Evolutionary conservation across 495 filamentous ascomycete genomes (phyloP).

Genomic region (Aspergillus egyptiacus): DNA sequence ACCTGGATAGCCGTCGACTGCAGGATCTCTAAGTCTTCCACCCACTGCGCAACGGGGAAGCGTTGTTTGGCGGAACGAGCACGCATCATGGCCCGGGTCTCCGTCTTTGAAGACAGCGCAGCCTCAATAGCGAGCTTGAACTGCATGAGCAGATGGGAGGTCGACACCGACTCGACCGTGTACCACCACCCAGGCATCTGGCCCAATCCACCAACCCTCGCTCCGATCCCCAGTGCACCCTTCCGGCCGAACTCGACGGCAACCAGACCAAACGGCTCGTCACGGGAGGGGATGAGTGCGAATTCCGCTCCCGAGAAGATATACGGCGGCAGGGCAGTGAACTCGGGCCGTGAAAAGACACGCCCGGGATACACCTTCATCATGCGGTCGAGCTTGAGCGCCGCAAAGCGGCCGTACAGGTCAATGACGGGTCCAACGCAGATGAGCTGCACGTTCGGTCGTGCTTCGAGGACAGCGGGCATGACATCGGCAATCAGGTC

Average conservation of each 20-base stretch:
- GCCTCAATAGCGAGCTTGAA: conserved; percentile 63
- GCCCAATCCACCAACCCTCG: conserved; percentile 57
- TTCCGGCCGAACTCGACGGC: conserved; percentile 77
- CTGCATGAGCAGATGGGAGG: conserved; percentile 62
- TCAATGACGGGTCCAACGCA: conserved; percentile 70
- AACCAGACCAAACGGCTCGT: conserved; percentile 73
- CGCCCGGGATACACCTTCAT: conserved; percentile 67
- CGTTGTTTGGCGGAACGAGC: conserved; percentile 68
- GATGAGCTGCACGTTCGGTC: conserved; percentile 61
- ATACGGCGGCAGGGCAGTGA: conserved; percentile 65
- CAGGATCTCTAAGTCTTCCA: conserved; percentile 56
- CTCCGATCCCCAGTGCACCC: conserved; percentile 69
- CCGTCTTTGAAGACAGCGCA: conserved; percentile 54
- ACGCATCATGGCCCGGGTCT: conserved; percentile 60
- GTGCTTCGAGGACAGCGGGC: conserved; percentile 61
- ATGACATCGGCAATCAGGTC: conserved; percentile 74
- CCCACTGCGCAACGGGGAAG: conserved; percentile 68
- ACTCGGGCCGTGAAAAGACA: conserved; percentile 70
- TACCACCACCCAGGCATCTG: conserved; percentile 78
- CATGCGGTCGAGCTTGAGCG: conserved; percentile 61
- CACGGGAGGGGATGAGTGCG: conserved; percentile 69
- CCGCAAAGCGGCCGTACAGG: conserved; percentile 71
- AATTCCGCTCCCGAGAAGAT: conserved; percentile 77
- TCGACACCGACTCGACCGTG: conserved; percentile 60
- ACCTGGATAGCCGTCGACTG: conserved; percentile 50